Percentiles rank a stretch among this genome's conserved stretches.
phyloP scores from a whole-genome alignment of 139 green algal species.

The Tetradesmus lagerheimii region DNA sequence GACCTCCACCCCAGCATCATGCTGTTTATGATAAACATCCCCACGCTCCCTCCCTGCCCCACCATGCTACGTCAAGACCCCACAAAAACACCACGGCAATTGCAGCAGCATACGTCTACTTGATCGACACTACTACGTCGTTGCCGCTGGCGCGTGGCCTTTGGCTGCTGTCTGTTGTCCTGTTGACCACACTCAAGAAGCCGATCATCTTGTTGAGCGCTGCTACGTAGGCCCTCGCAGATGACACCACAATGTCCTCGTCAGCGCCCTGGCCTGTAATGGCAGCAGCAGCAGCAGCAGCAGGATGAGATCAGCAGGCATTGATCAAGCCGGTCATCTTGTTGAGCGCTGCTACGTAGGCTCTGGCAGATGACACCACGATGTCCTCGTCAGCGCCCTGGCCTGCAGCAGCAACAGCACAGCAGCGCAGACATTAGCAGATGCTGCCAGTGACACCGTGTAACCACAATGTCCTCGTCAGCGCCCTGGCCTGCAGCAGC shows the following conservation, averaged over 20 bases:
- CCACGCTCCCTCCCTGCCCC: no score
- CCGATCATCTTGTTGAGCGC: slow-evolving; percentile 98
- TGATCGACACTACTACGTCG: slow-evolving; percentile 25
- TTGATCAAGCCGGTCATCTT: slow-evolving; percentile 93
- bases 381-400: slow-evolving; percentile 94
- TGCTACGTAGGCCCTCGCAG: slow-evolving; percentile 89
- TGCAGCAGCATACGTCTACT: not conserved
- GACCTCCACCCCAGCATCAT: no score
- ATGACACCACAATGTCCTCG: slow-evolving; percentile 96
- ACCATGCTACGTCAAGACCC: no score
- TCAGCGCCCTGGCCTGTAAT: slow-evolving; percentile 83
- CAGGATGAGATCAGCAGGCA: no score
- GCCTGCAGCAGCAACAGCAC: slow-evolving; percentile 56
- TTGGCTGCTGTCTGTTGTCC: slow-evolving; percentile 16
- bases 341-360: slow-evolving; percentile 96
- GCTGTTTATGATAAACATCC: no score
- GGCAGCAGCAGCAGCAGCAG: not conserved
- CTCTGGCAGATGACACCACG: slow-evolving; percentile 90
- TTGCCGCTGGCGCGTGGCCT: not conserved
- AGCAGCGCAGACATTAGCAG: no score
- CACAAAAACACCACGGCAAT: no score
- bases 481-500: no score
- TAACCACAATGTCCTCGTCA: no score
- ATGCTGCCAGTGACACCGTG: no score
- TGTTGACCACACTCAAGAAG: slow-evolving; percentile 61